Conservation (phyloP, 768 basidiomycete species). For the Mycena vulgaris region DNA sequence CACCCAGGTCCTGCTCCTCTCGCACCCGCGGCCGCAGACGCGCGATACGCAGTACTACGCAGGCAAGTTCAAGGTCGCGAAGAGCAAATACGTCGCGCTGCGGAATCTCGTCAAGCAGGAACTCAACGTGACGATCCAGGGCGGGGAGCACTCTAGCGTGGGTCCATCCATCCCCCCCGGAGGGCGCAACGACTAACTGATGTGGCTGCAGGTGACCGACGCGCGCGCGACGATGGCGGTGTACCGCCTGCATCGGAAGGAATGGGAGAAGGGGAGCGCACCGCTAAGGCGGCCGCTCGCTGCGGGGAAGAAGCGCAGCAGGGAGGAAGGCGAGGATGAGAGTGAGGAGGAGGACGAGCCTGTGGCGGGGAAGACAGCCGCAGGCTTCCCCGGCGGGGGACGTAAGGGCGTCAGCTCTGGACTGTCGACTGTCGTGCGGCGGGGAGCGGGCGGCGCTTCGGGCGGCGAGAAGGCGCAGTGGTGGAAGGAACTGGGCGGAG, state of each 20-base stretch:
- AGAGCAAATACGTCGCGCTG: constrained; percentile 80
- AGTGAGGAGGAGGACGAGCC: constrained; percentile 27
- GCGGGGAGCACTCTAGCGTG: constrained; percentile 93
- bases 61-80: constrained; percentile 70
- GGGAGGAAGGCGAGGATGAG: constrained; percentile 12
- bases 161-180: constrained; percentile 43
- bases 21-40: constrained; percentile 74
- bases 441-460: constrained; percentile 34
- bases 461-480: constrained; percentile 50
- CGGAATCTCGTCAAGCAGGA: constrained; percentile 87
- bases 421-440: constrained; percentile 65
- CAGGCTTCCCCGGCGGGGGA: constrained; percentile 64
- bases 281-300: neutral
- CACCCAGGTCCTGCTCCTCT: constrained; percentile 74
- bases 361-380: constrained; percentile 37
- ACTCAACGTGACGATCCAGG: constrained; percentile 84
- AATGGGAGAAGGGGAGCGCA: constrained; percentile 83
- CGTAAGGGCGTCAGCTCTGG: constrained; percentile 78
- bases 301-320: neutral
- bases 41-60: constrained; percentile 82
- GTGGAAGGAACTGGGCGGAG: constrained; percentile 62
- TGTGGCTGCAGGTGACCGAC: constrained; percentile 83
- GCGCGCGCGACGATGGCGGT: constrained; percentile 97
- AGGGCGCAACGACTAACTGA: constrained; percentile 8
- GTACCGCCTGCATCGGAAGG: constrained; percentile 84